phyloP scores from a whole-genome alignment of 768 basidiomycete genomes.

The Termitomyces sp. region DNA sequence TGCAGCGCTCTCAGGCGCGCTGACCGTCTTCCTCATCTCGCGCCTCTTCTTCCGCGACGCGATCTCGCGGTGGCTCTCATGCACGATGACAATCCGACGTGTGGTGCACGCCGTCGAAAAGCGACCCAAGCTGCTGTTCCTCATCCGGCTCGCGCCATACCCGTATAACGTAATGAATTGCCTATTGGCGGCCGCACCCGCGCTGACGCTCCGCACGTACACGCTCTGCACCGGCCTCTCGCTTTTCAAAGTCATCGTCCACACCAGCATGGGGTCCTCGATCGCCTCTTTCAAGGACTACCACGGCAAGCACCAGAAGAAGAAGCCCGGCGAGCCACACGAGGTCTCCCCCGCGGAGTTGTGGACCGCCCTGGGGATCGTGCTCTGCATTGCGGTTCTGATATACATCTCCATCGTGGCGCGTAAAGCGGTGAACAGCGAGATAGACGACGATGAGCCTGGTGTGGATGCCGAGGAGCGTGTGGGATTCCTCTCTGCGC shows the following conservation, averaged over 20 bases:
- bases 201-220: constrained; percentile 75
- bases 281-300: constrained; percentile 80
- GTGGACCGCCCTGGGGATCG: constrained; percentile 66
- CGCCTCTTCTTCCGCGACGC: constrained; percentile 64
- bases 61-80: constrained; percentile 70
- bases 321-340: constrained; percentile 28
- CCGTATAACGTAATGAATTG: constrained; percentile 96
- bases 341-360: constrained; percentile 47
- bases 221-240: constrained; percentile 75
- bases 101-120: constrained; percentile 85
- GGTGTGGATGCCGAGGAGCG: constrained; percentile 39
- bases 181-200: constrained; percentile 82
- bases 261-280: constrained; percentile 82
- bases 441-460: constrained; percentile 34
- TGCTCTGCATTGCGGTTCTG: constrained; percentile 68
- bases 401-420: constrained; percentile 79
- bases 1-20: constrained; percentile 79
- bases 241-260: constrained; percentile 85
- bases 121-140: constrained; percentile 81
- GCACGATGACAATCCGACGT: constrained; percentile 65
- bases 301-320: constrained; percentile 33
- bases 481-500: constrained; percentile 43
- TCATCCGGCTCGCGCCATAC: constrained; percentile 89
- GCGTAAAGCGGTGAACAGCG: constrained; percentile 51
- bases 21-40: constrained; percentile 78